Conservation (phyloP, 306 rosid species). For the Abrus pulchellus region DNA sequence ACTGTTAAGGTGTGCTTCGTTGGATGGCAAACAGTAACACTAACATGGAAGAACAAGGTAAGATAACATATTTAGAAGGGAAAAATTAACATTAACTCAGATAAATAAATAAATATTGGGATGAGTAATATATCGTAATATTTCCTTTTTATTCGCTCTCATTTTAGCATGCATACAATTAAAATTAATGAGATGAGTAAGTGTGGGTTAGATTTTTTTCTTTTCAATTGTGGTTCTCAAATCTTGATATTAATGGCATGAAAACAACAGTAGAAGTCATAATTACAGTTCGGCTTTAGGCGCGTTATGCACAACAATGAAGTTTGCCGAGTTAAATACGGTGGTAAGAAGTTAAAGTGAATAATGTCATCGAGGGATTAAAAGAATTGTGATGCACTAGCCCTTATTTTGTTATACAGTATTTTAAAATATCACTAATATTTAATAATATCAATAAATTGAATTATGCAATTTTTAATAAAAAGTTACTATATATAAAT, state of each 20-base stretch:
- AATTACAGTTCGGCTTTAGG: not conserved
- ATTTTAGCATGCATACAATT: not conserved
- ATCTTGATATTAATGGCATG: constrained; percentile 7
- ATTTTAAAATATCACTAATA: too few relatives aligned
- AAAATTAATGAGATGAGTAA: not conserved
- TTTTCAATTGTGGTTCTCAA: not conserved
- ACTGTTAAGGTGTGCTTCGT: not conserved
- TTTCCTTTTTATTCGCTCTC: not conserved
- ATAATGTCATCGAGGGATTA: not conserved
- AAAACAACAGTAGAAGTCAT: constrained; percentile 9
- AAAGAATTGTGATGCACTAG: not conserved
- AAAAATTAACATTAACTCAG: not conserved
- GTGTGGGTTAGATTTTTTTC: not conserved
- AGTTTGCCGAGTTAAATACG: constrained; percentile 22
- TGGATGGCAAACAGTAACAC: not conserved
- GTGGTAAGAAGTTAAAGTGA: constrained; percentile 20
- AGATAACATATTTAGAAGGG: not conserved
- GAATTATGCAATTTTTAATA: too few relatives aligned
- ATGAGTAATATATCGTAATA: not conserved
- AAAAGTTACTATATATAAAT: too few relatives aligned
- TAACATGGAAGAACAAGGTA: not conserved
- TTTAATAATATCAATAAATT: too few relatives aligned
- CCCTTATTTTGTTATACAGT: too few relatives aligned
- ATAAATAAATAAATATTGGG: not conserved
- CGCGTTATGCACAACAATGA: constrained; percentile 11